Evolutionary conservation across 179 eudicot species (phyloP).

Genomic region (Camellia oleifera): DNA sequence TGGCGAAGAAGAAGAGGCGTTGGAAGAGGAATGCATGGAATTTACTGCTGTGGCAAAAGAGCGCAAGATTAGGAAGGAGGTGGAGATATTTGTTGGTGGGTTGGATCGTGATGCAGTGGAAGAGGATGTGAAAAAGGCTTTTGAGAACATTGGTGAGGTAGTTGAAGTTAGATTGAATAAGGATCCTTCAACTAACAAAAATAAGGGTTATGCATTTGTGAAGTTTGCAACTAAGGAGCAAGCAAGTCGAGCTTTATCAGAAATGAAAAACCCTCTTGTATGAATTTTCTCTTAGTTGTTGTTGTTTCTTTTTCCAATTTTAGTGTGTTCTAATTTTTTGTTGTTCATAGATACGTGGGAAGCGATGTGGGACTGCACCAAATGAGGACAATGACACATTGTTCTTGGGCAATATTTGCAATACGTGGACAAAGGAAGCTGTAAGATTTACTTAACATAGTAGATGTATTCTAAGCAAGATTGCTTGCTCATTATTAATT

Average conservation of each 20-base stretch:
- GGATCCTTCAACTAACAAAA: slow-evolving; percentile 57
- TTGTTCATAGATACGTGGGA: slow-evolving; percentile 58
- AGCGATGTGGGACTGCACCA: slow-evolving; percentile 78
- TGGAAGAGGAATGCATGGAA: slow-evolving; percentile 50
- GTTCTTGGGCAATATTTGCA: slow-evolving; percentile 86
- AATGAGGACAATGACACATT: slow-evolving; percentile 81
- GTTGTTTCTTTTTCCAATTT: neutral
- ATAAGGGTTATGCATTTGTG: slow-evolving; percentile 87
- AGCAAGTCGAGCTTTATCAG: slow-evolving; percentile 67
- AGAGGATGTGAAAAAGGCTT: slow-evolving; percentile 69
- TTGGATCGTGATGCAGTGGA: slow-evolving; percentile 70
- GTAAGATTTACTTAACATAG: slow-evolving; percentile 33
- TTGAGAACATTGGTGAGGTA: slow-evolving; percentile 72
- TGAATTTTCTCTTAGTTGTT: slow-evolving; percentile 16
- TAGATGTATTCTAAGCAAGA: neutral
- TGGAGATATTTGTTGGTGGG: slow-evolving; percentile 88
- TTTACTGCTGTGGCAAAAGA: slow-evolving; percentile 68
- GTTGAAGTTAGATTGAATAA: slow-evolving; percentile 66
- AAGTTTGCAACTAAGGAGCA: slow-evolving; percentile 80
- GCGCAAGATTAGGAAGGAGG: slow-evolving; percentile 65
- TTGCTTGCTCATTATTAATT: neutral
- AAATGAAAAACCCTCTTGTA: slow-evolving; percentile 86
- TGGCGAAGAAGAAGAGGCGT: slow-evolving; percentile 34
- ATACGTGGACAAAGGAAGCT: slow-evolving; percentile 93
- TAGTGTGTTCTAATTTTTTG: neutral